phyloP scores from a whole-genome alignment of 176 grass and related monocot genomes.

The Rhynchospora pubera region DNA sequence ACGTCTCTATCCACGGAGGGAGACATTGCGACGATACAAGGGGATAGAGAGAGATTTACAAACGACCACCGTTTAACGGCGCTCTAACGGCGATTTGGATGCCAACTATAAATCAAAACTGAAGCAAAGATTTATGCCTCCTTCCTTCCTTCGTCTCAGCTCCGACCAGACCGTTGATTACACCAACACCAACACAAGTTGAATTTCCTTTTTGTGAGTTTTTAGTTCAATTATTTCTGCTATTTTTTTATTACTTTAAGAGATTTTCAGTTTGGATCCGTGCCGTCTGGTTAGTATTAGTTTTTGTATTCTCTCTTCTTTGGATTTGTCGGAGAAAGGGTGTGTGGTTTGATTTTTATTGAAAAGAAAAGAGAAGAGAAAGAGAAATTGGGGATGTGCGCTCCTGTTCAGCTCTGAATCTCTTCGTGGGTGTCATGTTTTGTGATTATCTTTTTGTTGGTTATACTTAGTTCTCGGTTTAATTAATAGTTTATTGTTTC shows the following conservation, averaged over 20 bases:
- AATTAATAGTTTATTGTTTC: background rate
- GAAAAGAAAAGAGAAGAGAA: background rate
- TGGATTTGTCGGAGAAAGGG: background rate
- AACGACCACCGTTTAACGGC: constrained; percentile 3
- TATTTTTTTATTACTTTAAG: background rate
- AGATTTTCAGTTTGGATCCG: background rate
- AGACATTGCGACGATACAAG: constrained; percentile 15
- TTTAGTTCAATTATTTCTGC: background rate
- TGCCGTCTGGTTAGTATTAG: background rate
- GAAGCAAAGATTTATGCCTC: background rate
- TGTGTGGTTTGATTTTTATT: constrained; percentile 1
- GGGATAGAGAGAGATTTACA: constrained; percentile 9
- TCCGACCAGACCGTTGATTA: constrained; percentile 13
- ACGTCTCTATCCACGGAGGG: constrained; percentile 13
- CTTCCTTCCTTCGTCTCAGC: constrained; percentile 10
- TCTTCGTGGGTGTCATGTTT: constrained; percentile 13
- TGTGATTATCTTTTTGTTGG: background rate
- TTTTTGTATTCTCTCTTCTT: background rate
- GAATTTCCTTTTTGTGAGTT: background rate
- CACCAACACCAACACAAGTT: background rate
- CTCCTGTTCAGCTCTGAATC: constrained; percentile 11
- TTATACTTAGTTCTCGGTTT: background rate
- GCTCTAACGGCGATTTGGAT: constrained; percentile 10
- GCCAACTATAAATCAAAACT: constrained; percentile 12
- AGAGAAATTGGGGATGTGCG: constrained; percentile 24